phyloP scores from a whole-genome alignment of 2,329 filamentous ascomycete genomes.

The Botryotinia convoluta region DNA sequence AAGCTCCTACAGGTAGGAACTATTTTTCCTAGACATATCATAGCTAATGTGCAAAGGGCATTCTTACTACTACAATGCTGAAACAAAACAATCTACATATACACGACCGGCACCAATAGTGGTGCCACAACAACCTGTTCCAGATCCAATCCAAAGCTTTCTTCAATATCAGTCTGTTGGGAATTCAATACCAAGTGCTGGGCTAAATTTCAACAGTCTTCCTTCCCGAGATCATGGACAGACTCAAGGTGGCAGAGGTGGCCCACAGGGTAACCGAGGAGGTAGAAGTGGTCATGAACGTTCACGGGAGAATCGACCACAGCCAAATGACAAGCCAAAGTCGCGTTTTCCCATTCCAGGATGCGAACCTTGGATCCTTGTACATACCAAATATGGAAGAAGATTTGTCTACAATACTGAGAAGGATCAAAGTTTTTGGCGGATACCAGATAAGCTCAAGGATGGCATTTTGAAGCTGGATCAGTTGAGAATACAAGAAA shows the following conservation, averaged over 20 bases:
- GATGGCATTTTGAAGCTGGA: conserved; percentile 73
- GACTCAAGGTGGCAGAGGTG: conserved; percentile 38
- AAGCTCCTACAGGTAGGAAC: conserved; percentile 62
- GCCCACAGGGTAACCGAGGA: conserved; percentile 46
- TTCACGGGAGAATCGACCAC: conserved; percentile 47
- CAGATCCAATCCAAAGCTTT: conserved; percentile 42
- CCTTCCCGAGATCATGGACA: conserved; percentile 25
- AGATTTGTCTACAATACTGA: conserved; percentile 86
- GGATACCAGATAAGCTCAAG: conserved; percentile 84
- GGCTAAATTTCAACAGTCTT: conserved; percentile 36
- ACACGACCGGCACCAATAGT: conserved; percentile 59
- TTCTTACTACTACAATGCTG: conserved; percentile 81
- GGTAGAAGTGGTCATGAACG: conserved; percentile 56
- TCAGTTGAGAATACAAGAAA: conserved; percentile 64
- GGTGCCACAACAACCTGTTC: conserved; percentile 24
- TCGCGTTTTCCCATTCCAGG: conserved; percentile 76
- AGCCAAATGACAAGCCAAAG: conserved; percentile 76
- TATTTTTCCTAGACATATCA: not conserved
- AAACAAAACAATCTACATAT: conserved; percentile 85
- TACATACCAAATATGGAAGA: conserved; percentile 87
- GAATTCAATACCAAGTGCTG: conserved; percentile 42
- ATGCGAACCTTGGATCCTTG: conserved; percentile 82
- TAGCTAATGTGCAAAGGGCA: conserved; percentile 47
- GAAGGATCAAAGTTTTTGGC: conserved; percentile 92
- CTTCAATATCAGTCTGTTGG: conserved; percentile 44